phyloP scores from a whole-genome alignment of 2,329 filamentous ascomycete species.

The Epichloe festucae region DNA sequence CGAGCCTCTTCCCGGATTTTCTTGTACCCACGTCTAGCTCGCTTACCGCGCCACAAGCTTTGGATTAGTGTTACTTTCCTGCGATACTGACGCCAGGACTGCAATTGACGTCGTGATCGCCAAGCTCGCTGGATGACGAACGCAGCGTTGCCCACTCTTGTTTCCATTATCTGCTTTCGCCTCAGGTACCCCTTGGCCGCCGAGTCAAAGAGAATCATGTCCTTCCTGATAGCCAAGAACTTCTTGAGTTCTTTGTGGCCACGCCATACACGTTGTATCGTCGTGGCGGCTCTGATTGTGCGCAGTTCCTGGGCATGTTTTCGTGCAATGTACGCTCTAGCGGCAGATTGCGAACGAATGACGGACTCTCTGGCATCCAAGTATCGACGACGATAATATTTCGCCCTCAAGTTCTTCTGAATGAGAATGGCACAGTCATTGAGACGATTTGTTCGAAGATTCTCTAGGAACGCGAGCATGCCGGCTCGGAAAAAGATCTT shows the following conservation, averaged over 20 bases:
- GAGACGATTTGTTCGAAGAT: conserved; percentile 75
- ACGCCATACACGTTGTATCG: conserved; percentile 90
- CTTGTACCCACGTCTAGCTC: conserved; percentile 77
- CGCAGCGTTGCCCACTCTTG: conserved; percentile 82
- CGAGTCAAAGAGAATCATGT: conserved; percentile 81
- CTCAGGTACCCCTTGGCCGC: conserved; percentile 84
- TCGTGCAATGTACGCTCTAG: conserved; percentile 66
- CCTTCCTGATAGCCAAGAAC: conserved; percentile 65
- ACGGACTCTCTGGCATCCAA: conserved; percentile 76
- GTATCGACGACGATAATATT: conserved; percentile 88
- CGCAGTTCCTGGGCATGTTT: conserved; percentile 68
- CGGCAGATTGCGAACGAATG: conserved; percentile 63
- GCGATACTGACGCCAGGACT: conserved; percentile 76
- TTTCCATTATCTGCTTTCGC: conserved; percentile 86
- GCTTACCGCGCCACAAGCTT: conserved; percentile 80
- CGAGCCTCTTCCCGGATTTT: conserved; percentile 84
- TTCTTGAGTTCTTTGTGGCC: conserved; percentile 78
- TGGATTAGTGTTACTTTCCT: conserved; percentile 83
- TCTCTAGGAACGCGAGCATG: conserved; percentile 97
- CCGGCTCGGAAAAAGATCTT: conserved; percentile 99
- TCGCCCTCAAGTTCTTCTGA: conserved; percentile 92
- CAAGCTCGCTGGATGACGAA: conserved; percentile 82
- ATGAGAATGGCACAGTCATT: conserved; percentile 96
- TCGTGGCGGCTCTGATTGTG: conserved; percentile 75
- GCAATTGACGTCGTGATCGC: conserved; percentile 67